Conservation (phyloP, 83 land plant genomes). For the Thuja plicata region DNA sequence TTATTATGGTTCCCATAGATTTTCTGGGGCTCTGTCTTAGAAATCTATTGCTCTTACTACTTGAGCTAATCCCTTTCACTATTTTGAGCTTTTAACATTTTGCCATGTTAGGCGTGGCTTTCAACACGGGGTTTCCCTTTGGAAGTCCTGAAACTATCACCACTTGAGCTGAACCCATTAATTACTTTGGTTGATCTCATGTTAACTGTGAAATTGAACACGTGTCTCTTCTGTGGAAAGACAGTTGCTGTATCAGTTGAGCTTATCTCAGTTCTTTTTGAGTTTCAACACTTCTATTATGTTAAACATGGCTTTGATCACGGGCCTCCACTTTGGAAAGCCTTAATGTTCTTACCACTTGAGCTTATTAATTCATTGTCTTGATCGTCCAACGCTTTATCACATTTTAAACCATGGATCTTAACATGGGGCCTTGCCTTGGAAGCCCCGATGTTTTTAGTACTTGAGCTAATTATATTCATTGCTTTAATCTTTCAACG, state of each 20-base stretch:
- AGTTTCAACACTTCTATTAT: not conserved
- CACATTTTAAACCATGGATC: not conserved
- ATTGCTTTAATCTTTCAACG: no score
- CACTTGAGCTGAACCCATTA: not conserved
- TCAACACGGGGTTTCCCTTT: not conserved
- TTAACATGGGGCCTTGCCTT: not conserved
- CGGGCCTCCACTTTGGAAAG: not conserved
- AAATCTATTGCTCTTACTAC: not conserved
- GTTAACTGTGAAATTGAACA: not conserved
- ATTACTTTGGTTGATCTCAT: not conserved
- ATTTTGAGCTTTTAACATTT: not conserved
- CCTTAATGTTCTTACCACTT: not conserved
- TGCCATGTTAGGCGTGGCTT: not conserved
- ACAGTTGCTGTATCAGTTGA: not conserved
- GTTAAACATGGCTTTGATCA: not conserved
- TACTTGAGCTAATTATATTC: not conserved
- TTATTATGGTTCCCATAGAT: no score
- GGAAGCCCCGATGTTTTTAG: not conserved
- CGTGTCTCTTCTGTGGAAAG: not conserved
- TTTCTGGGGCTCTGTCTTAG: not conserved
- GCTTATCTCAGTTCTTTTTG: not conserved
- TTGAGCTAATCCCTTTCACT: not conserved
- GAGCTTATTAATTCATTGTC: not conserved
- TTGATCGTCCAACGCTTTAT: not conserved
- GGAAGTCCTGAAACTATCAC: not conserved